Base-by-base conservation (phyloP, 768 basidiomycete genomes). In the Lactifluus subvellereus region DNA sequence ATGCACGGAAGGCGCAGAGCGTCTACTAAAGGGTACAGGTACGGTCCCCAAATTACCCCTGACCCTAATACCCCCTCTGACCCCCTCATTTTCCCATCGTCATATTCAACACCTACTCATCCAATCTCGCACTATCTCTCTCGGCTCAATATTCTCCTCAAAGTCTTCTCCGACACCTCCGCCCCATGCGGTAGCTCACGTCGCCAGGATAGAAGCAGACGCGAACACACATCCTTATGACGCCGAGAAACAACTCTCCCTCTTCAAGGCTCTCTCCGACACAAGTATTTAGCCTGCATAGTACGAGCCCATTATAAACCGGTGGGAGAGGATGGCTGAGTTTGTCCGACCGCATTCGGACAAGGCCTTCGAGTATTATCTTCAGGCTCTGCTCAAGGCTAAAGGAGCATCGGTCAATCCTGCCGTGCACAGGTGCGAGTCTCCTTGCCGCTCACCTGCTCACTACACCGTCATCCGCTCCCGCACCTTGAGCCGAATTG, bases 261-360 rank as follows among this genome's bases (percentile, higher is more conserved):
- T 92, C 14, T 87, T 84, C 71, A 80, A 82, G 27, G 90, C 87
- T 18, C 76, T 94, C 33, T 68, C 82, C 22, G 82, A 82, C 0
- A 87, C 87, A 0, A 82, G 84, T 55, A 76, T 87, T 38, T 83
- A 82, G 60, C 79, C 85, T 13, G 90, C 84, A 0, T 86, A 27
- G 27, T 27, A 86, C 72, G 86, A 91, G 62, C 76, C 88, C 27
- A 75, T 92, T 60, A 83, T 91, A 60, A 84, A 77, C 69, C 83
- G 90, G 59, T 94, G 91, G 91, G 91, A 94, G 71, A 80, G 85
- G 67, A 84, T 87, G 81, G 83, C 82, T 69, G 88, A 92, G 80
- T 91, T 87, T 71, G 91, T 92, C 75, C 68, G 89, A 84, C 35
- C 51, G 9, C 80, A 78, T 54, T 90, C 88, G 4, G 82, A 86